Conservation (phyloP, 352 stramenopile genomes). For the Aphanomyces euteiches region DNA sequence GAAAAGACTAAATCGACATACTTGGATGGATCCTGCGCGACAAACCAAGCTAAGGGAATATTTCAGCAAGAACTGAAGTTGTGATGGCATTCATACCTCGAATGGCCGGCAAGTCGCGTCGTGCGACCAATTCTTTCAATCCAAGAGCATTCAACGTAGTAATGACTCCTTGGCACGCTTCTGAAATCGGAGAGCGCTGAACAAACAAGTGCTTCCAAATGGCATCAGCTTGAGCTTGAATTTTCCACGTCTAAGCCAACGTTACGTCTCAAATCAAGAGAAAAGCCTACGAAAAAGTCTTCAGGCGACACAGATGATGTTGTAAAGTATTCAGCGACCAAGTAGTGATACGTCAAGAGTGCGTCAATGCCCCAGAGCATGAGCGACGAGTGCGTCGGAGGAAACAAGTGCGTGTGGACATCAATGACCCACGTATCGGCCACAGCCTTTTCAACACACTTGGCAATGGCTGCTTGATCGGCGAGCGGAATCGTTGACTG, state of each 20-base stretch:
- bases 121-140: slow-evolving; percentile 53
- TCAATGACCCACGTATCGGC: slow-evolving; percentile 49
- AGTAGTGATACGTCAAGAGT: slow-evolving; percentile 94
- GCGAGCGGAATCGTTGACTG: background rate
- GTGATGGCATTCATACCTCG: slow-evolving; percentile 35
- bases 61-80: too few relatives aligned
- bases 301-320: slow-evolving; percentile 73
- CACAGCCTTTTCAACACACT: background rate
- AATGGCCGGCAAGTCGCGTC: slow-evolving; percentile 76
- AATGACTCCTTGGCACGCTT: slow-evolving; percentile 88
- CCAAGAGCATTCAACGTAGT: slow-evolving; percentile 83
- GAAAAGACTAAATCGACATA: slow-evolving; percentile 76
- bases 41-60: slow-evolving; percentile 53
- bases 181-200: slow-evolving; percentile 80
- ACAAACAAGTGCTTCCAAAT: slow-evolving; percentile 92
- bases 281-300: slow-evolving; percentile 57
- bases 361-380: slow-evolving; percentile 93
- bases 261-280: background rate
- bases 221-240: slow-evolving; percentile 72
- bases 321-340: slow-evolving; percentile 92
- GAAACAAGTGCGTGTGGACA: slow-evolving; percentile 93
- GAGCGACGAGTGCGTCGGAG: slow-evolving; percentile 83
- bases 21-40: slow-evolving; percentile 57
- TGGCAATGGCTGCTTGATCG: background rate
- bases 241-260: slow-evolving; percentile 41